Conservation (phyloP, 108 stramenopile species). For the Cyclotella distinguenda region DNA sequence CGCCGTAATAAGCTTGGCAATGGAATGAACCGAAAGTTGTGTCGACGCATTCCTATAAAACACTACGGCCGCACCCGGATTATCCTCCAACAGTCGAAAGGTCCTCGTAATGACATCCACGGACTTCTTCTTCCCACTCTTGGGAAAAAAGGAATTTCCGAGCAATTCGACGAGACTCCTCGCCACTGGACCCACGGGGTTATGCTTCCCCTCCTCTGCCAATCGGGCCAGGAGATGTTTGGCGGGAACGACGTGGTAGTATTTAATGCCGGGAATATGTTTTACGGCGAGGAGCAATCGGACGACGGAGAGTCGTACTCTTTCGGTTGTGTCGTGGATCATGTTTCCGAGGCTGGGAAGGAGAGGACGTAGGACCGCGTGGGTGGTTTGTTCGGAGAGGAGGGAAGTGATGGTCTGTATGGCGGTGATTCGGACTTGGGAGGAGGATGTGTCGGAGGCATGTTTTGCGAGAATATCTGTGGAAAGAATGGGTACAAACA, state of each 20-base stretch:
- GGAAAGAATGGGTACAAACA: not conserved
- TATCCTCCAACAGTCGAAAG: constrained; percentile 64
- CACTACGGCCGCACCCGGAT: constrained; percentile 75
- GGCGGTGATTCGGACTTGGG: constrained; percentile 80
- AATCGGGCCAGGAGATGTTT: constrained; percentile 82
- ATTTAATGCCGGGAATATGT: constrained; percentile 74
- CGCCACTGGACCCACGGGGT: constrained; percentile 64
- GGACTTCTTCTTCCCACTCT: constrained; percentile 58
- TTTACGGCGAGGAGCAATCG: constrained; percentile 84
- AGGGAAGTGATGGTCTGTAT: constrained; percentile 71
- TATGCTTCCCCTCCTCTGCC: constrained; percentile 61
- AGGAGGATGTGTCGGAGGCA: constrained; percentile 82
- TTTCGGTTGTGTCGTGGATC: constrained; percentile 91
- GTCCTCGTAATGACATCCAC: constrained; percentile 79
- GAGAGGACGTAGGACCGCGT: constrained; percentile 82
- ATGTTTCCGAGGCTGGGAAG: constrained; percentile 84
- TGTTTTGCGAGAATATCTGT: constrained; percentile 78
- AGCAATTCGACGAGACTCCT: constrained; percentile 71
- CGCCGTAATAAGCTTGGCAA: constrained; percentile 83
- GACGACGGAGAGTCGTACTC: constrained; percentile 84
- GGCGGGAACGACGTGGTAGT: constrained; percentile 92
- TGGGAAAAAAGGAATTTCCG: constrained; percentile 91
- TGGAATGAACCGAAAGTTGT: constrained; percentile 60
- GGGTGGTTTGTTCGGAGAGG: constrained; percentile 71
- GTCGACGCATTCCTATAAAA: constrained; percentile 84